phyloP scores from a whole-genome alignment of 306 rosid genomes.

The Malus asiatica region DNA sequence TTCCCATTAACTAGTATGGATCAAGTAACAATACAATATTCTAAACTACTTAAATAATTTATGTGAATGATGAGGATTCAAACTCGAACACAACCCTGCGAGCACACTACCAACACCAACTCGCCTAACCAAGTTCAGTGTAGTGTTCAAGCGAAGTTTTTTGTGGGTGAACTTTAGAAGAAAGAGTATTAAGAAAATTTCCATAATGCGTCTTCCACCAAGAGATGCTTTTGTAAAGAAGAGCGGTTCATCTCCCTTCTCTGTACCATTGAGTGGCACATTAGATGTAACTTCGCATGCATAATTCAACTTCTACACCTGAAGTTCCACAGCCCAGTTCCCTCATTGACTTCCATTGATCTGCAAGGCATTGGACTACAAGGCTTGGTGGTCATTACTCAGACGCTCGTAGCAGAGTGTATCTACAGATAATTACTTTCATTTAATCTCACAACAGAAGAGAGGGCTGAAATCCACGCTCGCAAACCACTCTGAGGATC shows the following conservation, averaged over 20 bases:
- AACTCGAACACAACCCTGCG: too few species aligned
- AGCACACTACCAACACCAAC: too few species aligned
- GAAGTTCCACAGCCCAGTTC: background rate
- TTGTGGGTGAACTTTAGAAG: too few species aligned
- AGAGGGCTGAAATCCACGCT: constrained; percentile 56
- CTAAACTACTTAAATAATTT: too few species aligned
- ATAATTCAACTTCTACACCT: background rate
- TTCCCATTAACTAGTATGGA: too few species aligned
- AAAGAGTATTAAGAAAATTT: too few species aligned
- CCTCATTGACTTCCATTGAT: background rate
- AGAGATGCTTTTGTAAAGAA: too few species aligned
- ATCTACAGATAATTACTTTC: constrained; percentile 26
- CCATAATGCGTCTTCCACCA: too few species aligned
- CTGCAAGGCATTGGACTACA: background rate
- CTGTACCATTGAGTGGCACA: background rate
- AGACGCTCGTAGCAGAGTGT: background rate
- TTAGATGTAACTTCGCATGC: background rate
- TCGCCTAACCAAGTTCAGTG: too few species aligned
- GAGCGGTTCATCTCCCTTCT: background rate
- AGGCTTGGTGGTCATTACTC: background rate
- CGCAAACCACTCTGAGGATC: constrained; percentile 41
- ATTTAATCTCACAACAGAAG: constrained; percentile 46
- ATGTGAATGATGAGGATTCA: too few species aligned
- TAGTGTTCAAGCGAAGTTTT: too few species aligned
- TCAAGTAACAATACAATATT: too few species aligned